Conservation (phyloP, 1,284 basidiomycete species). For the Ustilago curta region DNA sequence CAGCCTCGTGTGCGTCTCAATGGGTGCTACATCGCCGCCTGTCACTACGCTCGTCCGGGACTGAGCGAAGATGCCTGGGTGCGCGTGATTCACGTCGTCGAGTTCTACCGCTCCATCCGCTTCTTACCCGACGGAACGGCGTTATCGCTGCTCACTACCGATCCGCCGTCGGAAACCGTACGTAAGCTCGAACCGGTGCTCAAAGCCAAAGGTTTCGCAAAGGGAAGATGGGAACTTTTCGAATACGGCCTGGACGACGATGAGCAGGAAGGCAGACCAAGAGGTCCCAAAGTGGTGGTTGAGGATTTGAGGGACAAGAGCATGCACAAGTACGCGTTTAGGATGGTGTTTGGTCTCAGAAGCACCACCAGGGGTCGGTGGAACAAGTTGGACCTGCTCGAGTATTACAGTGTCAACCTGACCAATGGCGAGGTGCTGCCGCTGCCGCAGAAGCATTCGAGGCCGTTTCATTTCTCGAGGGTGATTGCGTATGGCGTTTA, state of each 20-base stretch:
- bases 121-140: conserved; percentile 89
- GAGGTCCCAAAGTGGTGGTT: conserved; percentile 58
- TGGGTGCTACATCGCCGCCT: conserved; percentile 66
- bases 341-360: conserved; percentile 83
- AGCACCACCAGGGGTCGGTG: conserved; percentile 78
- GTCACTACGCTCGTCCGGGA: conserved; percentile 64
- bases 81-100: conserved; percentile 65
- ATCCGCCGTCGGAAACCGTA: conserved; percentile 81
- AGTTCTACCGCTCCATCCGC: conserved; percentile 82
- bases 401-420: conserved; percentile 75
- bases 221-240: conserved; percentile 71
- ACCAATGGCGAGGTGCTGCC: conserved; percentile 80
- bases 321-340: conserved; percentile 79
- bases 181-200: conserved; percentile 80
- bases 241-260: conserved; percentile 52
- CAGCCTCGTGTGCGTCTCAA: conserved; percentile 66
- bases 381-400: conserved; percentile 84
- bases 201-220: conserved; percentile 77
- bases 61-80: conserved; percentile 65
- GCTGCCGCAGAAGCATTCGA: conserved; percentile 82
- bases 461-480: conserved; percentile 92
- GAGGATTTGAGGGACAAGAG: conserved; percentile 62
- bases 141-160: conserved; percentile 85
- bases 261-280: conserved; percentile 35
- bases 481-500: conserved; percentile 62